A percentile compares a stretch with the other conserved stretches of the same genome.
These are phyloP conservation scores for Monilinia fructigena DNA, from an alignment of 2,329 filamentous ascomycete species.

Conservation along the genomic window DNA sequence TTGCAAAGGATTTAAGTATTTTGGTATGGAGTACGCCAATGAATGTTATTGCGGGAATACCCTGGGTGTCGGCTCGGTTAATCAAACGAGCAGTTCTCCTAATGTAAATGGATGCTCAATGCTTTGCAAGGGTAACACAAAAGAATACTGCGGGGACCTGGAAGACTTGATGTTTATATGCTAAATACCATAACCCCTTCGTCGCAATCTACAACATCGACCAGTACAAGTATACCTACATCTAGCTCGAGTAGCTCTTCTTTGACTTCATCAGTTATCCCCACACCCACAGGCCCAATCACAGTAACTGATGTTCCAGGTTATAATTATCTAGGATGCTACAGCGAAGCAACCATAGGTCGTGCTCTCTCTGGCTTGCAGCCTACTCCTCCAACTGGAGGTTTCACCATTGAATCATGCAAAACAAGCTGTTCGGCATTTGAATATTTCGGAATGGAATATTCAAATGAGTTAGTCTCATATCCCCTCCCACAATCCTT, in stretches of 20 bases:
- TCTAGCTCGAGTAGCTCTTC: not conserved
- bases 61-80: conserved; percentile 24
- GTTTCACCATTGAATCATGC: conserved; percentile 40
- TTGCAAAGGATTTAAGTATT: conserved; percentile 31
- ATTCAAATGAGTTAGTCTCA: conserved; percentile 28
- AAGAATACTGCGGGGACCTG: conserved; percentile 40
- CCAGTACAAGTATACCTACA: not conserved
- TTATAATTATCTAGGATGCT: conserved; percentile 49
- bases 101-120: conserved; percentile 29
- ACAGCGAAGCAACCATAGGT: conserved; percentile 46
- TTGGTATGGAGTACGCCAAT: conserved; percentile 39
- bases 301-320: conserved; percentile 44
- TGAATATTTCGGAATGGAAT: conserved; percentile 38
- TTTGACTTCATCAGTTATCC: not conserved
- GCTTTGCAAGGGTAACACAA: conserved; percentile 28
- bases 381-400: conserved; percentile 20
- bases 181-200: conserved; percentile 12
- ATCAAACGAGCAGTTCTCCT: conserved; percentile 11
- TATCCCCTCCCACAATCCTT: not conserved
- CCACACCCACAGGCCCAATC: conserved; percentile 44
- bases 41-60: conserved; percentile 41
- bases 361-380: conserved; percentile 44
- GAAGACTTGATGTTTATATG: conserved; percentile 31
- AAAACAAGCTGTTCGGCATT: conserved; percentile 36
- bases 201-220: conserved; percentile 9